Base-by-base conservation (phyloP, 2,329 filamentous ascomycete species). In the Sarocladium brachiariae region DNA sequence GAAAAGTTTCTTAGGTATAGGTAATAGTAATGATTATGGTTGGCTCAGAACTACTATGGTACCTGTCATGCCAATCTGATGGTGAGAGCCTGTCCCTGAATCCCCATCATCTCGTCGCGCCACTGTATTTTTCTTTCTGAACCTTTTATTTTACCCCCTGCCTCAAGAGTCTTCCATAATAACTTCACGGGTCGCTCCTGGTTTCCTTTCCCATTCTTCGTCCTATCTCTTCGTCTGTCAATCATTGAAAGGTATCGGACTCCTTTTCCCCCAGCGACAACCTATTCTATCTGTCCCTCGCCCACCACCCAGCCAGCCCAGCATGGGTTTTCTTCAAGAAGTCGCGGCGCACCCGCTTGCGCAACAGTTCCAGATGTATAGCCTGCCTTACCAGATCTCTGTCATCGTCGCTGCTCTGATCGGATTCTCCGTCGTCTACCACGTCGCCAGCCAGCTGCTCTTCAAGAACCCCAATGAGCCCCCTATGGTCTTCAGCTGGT, bases 401-500 rank as follows among this genome's bases (percentile, higher is more conserved):
- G 64, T 74, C 52, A 67, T 66, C 45, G 50, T 78, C 25, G 66
- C 57, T 31, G 64, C 61, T 37, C 63, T 80, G 53, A 39, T 85
- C 54, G 65, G 70, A 30, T 47, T 83, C 52, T 67, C 82, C 16
- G 78, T 96, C 51, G 64, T 87, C 53, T 62, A 91, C 72, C 96
- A 97, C 68, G 83, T 97, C 57, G 63, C 88, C 58, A 76, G 76
- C 56, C 92, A 97, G 70, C 59, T 95, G 51, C 72, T 96, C 55
- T 82, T 89, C 73, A 87, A 81, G 71, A 92, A 90, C 60, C 80
- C 86, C 49, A 87, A 90, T 65, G 86, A 90, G 65, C 87, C 87
- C 25, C 87, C 87, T 1, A 59, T 91, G 52, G 86, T 92, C 55
- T 92, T 91, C 67, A 86, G 89, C 68, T 87, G 81, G 80, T 77